These are phyloP conservation scores for Picea sitchensis DNA, from an alignment of 75 land plant genomes.

Conservation along the genomic window DNA sequence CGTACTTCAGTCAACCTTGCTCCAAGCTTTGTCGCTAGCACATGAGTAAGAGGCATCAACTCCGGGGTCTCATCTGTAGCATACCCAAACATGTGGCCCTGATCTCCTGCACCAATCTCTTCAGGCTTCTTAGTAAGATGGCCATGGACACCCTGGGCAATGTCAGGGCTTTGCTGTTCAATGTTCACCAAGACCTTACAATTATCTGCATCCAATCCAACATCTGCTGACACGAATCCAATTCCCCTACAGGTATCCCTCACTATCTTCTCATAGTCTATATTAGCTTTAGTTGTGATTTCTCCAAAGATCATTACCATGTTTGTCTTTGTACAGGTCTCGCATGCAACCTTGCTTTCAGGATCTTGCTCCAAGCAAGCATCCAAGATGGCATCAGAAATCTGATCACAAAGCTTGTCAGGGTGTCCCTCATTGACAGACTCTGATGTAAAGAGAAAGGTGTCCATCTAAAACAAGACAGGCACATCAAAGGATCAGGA, in stretches of 20 bases:
- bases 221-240: conserved; percentile 49
- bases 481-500: too few species aligned
- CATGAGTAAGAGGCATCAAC: conserved; percentile 75
- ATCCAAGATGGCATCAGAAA: conserved; percentile 53
- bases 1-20: conserved; percentile 66
- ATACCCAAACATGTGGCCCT: conserved; percentile 72
- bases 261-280: conserved; percentile 50
- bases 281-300: conserved; percentile 45
- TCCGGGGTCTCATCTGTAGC: conserved; percentile 69
- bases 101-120: conserved; percentile 74
- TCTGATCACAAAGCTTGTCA: conserved; percentile 60
- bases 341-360: conserved; percentile 57
- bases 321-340: conserved; percentile 50
- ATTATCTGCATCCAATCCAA: conserved; percentile 61
- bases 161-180: conserved; percentile 66
- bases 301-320: conserved; percentile 57
- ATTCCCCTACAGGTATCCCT: conserved; percentile 47
- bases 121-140: conserved; percentile 68
- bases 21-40: conserved; percentile 68
- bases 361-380: conserved; percentile 52
- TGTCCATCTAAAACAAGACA: conserved; percentile 26
- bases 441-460: conserved; percentile 54
- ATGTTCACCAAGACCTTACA: conserved; percentile 65
- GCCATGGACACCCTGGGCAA: conserved; percentile 74
- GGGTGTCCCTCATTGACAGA: conserved; percentile 61